phyloP scores from a whole-genome alignment of 208 protist genomes.

The Trichomonas vaginalis region DNA sequence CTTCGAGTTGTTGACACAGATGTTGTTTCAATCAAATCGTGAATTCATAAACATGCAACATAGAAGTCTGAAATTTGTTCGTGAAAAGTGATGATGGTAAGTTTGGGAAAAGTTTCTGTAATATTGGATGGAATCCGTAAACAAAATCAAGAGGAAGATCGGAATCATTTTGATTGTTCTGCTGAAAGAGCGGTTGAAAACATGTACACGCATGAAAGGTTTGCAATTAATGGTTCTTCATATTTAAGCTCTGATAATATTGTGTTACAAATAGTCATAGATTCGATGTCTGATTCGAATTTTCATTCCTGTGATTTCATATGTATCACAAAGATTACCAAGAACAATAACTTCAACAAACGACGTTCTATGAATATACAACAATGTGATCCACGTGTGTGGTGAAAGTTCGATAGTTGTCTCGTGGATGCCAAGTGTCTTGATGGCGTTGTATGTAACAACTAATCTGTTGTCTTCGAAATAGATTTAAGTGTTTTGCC shows the following conservation, averaged over 20 bases:
- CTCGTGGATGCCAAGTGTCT: neutral
- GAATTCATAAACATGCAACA: neutral
- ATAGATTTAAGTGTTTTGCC: neutral
- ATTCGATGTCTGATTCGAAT: neutral
- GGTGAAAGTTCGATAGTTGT: neutral
- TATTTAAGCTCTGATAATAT: neutral
- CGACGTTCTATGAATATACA: no score
- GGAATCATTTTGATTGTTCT: neutral
- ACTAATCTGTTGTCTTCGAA: neutral
- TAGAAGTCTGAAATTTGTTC: neutral
- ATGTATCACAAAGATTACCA: neutral
- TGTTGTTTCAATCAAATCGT: neutral
- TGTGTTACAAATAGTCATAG: neutral
- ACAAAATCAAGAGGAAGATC: neutral
- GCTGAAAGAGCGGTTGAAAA: neutral
- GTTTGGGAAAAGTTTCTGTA: neutral
- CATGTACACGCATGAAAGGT: neutral
- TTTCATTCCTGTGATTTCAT: neutral
- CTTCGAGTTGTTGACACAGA: neutral
- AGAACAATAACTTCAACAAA: no score
- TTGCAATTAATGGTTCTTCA: neutral
- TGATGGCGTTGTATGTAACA: neutral
- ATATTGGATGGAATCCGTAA: neutral
- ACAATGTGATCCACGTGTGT: no score
- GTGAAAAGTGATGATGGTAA: neutral